A percentile compares a stretch with the other conserved stretches of the same genome.
These are phyloP conservation scores for Ramaria sp. DNA, from an alignment of 768 basidiomycete species.

Conservation along the genomic window DNA sequence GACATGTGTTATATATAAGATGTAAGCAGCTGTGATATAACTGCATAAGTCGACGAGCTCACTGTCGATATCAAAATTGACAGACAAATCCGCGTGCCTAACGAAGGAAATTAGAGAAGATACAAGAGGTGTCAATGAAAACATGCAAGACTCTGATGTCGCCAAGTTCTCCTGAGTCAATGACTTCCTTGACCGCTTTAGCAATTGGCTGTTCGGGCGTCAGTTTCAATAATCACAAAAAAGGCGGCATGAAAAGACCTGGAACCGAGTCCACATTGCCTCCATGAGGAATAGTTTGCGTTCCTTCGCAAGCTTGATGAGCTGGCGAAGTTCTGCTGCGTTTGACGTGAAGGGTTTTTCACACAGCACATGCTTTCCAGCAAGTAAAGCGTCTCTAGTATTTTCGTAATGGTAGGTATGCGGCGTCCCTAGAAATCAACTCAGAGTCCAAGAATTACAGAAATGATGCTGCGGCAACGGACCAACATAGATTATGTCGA, in stretches of 20 bases:
- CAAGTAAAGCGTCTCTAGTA: constrained; percentile 62
- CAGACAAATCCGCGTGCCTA: constrained; percentile 65
- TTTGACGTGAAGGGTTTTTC: constrained; percentile 85
- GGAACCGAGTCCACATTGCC: constrained; percentile 81
- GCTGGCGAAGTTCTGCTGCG: constrained; percentile 59
- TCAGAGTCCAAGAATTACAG: background rate
- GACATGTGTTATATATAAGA: no score
- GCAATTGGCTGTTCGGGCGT: constrained; percentile 34
- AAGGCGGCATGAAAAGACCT: constrained; percentile 16
- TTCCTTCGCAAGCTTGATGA: constrained; percentile 66
- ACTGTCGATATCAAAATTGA: constrained; percentile 58
- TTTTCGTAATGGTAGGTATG: constrained; percentile 78
- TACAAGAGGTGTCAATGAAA: background rate
- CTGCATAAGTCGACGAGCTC: constrained; percentile 17
- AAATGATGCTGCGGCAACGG: no score
- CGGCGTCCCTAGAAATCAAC: constrained; percentile 50
- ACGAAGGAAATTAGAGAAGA: background rate
- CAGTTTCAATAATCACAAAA: background rate
- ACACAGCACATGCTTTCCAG: constrained; percentile 78
- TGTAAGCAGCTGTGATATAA: background rate
- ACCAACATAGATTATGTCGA: constrained; percentile 75
- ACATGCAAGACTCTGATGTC: constrained; percentile 42
- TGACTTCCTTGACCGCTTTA: constrained; percentile 51
- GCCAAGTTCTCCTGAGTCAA: constrained; percentile 55
- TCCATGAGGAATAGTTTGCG: constrained; percentile 86